Evolutionary conservation across 176 grass and related monocot genomes (phyloP), one percentile per base, ranked within the genome.

Genomic region (Tillandsia leiboldiana): DNA sequence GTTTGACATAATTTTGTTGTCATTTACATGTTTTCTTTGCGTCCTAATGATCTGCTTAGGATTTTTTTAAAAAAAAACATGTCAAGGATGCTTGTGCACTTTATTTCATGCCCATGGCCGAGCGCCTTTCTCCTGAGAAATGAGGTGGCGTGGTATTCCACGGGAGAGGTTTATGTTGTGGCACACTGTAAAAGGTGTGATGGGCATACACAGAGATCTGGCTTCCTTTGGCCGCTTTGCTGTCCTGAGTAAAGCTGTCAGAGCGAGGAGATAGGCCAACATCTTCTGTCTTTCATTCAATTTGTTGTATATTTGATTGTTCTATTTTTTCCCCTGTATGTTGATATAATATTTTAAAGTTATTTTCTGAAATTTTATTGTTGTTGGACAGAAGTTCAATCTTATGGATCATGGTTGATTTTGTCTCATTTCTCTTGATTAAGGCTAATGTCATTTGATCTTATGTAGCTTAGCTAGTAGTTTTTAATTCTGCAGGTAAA

Each of bases 111-210:
- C 72, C 72, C 72, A 51, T 65, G 72, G 72, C 72, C 26, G 62
- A 75, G 62, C 72, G 50, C 72, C 63, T 75, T 26, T 50, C 49
- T 49, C 73, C 65, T 75, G 51, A 66, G 62, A 23, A 8, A 75
- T 53, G 72, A 62, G 48, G 72, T 75, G 49, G 73, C 49, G 26
- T 75, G 73, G 73, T 75, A 75, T 75, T 75, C 73, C 73, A 75
- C 50, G 26, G 62, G 73, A 75, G 62, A 66, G 73, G 73, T 75
- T 75, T 3, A 65, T 27, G 33, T 54, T 12, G 49, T 75, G 73
- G 73, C 73, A 65, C 73, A 66, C 61, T 51, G 9, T 50, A 50
- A 12, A 72, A 23, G 22, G 61, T 75, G 73, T 65, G 73, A 53
- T 66, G 62, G 62, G 73, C 73, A 53, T 18, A 75, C 62, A 75